Conservation (phyloP, 768 basidiomycete genomes). For the Daedaleopsis nitida region DNA sequence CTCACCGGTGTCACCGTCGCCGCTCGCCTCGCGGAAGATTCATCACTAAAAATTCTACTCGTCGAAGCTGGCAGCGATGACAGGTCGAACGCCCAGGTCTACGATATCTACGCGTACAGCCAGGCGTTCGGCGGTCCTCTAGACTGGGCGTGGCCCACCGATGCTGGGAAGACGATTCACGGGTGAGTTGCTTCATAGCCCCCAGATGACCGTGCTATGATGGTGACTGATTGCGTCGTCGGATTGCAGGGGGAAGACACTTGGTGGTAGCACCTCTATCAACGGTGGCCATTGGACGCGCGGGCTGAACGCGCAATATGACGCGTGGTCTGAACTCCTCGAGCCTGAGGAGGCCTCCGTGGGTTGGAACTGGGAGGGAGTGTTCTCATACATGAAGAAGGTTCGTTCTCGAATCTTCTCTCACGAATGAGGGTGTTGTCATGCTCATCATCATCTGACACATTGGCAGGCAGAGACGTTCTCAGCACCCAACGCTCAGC, state of each 20-base stretch:
- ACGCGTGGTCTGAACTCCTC: constrained; percentile 20
- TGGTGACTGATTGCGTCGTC: background rate
- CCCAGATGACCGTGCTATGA: background rate
- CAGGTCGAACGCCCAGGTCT: constrained; percentile 44
- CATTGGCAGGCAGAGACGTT: constrained; percentile 45
- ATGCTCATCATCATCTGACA: too few species aligned
- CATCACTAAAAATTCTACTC: constrained; percentile 3
- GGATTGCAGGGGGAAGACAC: constrained; percentile 44
- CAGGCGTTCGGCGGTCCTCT: constrained; percentile 46
- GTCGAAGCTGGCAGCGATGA: constrained; percentile 36
- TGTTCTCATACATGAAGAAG: constrained; percentile 28
- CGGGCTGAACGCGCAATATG: constrained; percentile 1
- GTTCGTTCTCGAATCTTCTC: background rate
- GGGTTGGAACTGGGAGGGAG: constrained; percentile 27
- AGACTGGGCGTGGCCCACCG: constrained; percentile 26
- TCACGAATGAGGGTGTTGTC: background rate
- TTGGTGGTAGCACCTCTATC: constrained; percentile 34
- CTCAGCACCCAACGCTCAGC: constrained; percentile 47
- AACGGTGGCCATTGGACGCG: constrained; percentile 1
- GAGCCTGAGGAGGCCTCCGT: background rate
- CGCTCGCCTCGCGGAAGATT: constrained; percentile 15
- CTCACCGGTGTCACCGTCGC: constrained; percentile 11
- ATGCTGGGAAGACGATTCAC: background rate
- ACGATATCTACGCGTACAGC: constrained; percentile 47
- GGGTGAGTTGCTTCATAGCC: constrained; percentile 33